Conservation (phyloP, 225 moss, liverwort and hornwort genomes). For the Polytrichum commune region DNA sequence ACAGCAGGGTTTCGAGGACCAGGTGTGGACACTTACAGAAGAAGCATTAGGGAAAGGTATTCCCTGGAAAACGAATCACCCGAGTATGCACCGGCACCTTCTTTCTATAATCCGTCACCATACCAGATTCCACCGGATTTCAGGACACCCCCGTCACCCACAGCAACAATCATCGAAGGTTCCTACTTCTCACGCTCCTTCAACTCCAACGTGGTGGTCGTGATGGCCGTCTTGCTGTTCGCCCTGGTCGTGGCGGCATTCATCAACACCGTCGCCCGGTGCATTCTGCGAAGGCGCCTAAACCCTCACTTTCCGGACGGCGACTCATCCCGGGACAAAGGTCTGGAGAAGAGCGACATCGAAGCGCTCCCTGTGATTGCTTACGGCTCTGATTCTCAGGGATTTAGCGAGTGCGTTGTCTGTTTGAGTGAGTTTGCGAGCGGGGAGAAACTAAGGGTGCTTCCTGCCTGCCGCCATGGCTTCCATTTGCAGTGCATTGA, state of each 20-base stretch:
- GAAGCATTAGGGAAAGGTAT: conserved; percentile 1
- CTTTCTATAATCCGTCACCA: background rate
- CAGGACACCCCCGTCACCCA: background rate
- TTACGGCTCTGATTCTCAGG: conserved; percentile 41
- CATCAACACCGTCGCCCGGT: conserved; percentile 53
- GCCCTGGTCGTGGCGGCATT: conserved; percentile 60
- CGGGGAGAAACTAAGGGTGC: conserved; percentile 59
- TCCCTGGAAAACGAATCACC: background rate
- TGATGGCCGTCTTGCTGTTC: conserved; percentile 60
- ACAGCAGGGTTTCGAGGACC: conserved; percentile 24
- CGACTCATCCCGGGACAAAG: conserved; percentile 15
- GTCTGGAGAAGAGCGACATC: conserved; percentile 63
- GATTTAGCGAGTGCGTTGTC: conserved; percentile 66
- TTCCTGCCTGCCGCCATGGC: conserved; percentile 77
- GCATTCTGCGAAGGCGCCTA: conserved; percentile 31
- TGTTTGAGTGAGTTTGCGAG: conserved; percentile 61
- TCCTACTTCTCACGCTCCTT: conserved; percentile 61
- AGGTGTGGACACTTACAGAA: background rate
- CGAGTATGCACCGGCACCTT: background rate
- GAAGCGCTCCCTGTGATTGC: conserved; percentile 67
- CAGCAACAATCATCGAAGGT: conserved; percentile 1
- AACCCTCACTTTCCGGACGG: conserved; percentile 10
- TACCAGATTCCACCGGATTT: background rate
- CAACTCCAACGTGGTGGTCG: conserved; percentile 58
- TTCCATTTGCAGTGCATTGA: conserved; percentile 76